Base-by-base conservation (phyloP, 2,329 filamentous ascomycete species). In the Aspergillus sp. region DNA sequence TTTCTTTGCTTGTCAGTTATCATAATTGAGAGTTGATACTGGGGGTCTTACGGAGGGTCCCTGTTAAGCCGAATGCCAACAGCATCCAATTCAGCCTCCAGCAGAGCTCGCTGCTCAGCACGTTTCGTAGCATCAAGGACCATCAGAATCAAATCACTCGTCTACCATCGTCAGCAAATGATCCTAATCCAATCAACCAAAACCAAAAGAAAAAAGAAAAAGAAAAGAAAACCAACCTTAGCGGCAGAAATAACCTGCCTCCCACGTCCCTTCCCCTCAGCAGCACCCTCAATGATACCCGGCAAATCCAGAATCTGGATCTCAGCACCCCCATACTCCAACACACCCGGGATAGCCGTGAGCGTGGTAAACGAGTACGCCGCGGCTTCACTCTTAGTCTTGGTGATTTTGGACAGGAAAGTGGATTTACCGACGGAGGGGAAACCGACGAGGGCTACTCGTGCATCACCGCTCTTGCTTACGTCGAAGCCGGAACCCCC, bases 401-500 rank as follows among this genome's bases (percentile, higher is more conserved):
- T 97, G 44, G 93, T 98, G 67, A 98, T 94, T 65, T 97, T 96
- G 43, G 90, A 96, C n/a, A 98, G 70, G 65, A 98, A 97, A 0
- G 93, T 98, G 2, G 93, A 98, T 75, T 98, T 98, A 67, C 93
- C 93, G 45, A 98, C 93, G 0, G 94, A 98, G 0, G 94, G 93
- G 61, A 98, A 98, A n/a, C 93, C 93, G 46, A 98, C 94, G 2
- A 98, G 82, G 1, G 94, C 90, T 72, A 98, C 97, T 62, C 93
- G 84, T 12, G 93, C 93, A 75, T 98, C 93, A 54, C 93, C 93
- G 56, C 86, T 91, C 73, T 98, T 98, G 68, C 86, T 93, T 38
- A 98, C 93, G 64, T 91, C 87, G 68, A 76, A 98, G 7, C 93
- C 93, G 2, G 85, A 74, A 20, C 93, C 91, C 13, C 83, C 86